These are phyloP conservation scores for Centella asiatica DNA, from an alignment of 129 eudicot genomes.

Conservation along the genomic window DNA sequence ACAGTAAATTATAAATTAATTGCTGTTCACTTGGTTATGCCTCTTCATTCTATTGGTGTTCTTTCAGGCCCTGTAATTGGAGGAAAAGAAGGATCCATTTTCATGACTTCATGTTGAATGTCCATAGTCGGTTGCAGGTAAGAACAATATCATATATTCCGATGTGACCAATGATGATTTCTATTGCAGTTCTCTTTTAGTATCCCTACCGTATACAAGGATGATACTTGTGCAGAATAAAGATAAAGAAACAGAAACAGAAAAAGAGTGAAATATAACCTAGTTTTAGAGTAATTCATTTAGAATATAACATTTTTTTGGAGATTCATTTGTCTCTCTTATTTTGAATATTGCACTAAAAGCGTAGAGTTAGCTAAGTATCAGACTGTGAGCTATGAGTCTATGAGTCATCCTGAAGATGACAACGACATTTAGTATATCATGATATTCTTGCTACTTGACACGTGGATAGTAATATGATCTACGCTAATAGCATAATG, in stretches of 20 bases:
- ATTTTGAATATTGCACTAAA: too few species aligned
- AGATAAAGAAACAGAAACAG: too few species aligned
- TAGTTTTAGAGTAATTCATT: too few species aligned
- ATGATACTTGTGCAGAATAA: too few species aligned
- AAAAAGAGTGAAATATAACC: too few species aligned
- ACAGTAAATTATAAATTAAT: not conserved
- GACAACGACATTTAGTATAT: not conserved
- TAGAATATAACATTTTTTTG: too few species aligned
- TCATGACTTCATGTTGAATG: constrained; percentile 96
- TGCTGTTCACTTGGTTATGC: not conserved
- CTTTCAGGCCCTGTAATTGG: constrained; percentile 71
- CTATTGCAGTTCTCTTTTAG: too few species aligned
- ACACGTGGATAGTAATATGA: not conserved
- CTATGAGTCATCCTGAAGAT: not conserved
- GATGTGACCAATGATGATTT: too few species aligned
- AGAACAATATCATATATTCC: constrained; percentile 11
- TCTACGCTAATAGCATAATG: not conserved
- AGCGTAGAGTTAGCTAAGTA: too few species aligned
- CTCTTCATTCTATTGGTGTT: constrained; percentile 1
- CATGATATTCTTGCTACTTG: not conserved
- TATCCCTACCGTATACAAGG: too few species aligned
- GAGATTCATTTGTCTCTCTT: too few species aligned
- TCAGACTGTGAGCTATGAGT: not conserved
- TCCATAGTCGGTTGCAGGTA: constrained; percentile 88
- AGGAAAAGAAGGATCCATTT: constrained; percentile 95